Conservation (phyloP, 1,284 basidiomycete genomes). For the Cryptococcus maquisensis region DNA sequence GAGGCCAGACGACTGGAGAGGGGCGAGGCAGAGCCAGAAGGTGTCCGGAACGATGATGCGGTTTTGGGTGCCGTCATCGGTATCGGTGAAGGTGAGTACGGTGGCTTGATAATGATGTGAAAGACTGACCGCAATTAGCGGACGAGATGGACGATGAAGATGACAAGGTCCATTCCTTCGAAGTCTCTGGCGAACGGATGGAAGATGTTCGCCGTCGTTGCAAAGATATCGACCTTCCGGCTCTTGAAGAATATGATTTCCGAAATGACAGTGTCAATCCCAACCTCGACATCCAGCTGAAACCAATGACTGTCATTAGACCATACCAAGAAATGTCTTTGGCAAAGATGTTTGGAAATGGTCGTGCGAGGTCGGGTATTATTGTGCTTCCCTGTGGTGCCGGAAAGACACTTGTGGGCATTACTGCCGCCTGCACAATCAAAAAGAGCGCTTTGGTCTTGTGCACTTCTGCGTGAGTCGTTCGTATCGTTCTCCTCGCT, state of each 20-base stretch:
- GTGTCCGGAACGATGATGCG: slow-evolving; percentile 30
- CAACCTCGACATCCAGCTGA: slow-evolving; percentile 93
- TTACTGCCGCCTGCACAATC: slow-evolving; percentile 98
- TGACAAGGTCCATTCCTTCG: slow-evolving; percentile 90
- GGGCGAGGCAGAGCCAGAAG: slow-evolving; percentile 21
- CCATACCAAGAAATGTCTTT: slow-evolving; percentile 96
- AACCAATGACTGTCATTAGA: slow-evolving; percentile 90
- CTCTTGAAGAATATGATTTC: slow-evolving; percentile 97
- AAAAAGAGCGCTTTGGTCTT: slow-evolving; percentile 98
- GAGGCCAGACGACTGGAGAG: slow-evolving; percentile 41
- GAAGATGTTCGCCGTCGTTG: slow-evolving; percentile 94
- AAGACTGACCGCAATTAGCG: slow-evolving; percentile 50
- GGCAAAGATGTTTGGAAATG: slow-evolving; percentile 98
- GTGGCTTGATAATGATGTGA: not conserved
- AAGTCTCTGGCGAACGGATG: slow-evolving; percentile 85
- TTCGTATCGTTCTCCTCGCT: not conserved
- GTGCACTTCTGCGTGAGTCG: slow-evolving; percentile 86
- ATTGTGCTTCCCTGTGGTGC: slow-evolving; percentile 98
- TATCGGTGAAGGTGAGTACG: slow-evolving; percentile 69
- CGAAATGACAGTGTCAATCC: slow-evolving; percentile 90
- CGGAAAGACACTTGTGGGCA: slow-evolving; percentile 97
- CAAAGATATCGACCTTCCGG: slow-evolving; percentile 90
- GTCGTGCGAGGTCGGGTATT: slow-evolving; percentile 93
- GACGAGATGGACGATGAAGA: slow-evolving; percentile 87
- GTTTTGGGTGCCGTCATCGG: slow-evolving; percentile 77